Percentiles rank a stretch among this genome's conserved stretches.
These are phyloP conservation scores for Lactarius evosmus DNA, from an alignment of 768 basidiomycete species.

Conservation along the genomic window DNA sequence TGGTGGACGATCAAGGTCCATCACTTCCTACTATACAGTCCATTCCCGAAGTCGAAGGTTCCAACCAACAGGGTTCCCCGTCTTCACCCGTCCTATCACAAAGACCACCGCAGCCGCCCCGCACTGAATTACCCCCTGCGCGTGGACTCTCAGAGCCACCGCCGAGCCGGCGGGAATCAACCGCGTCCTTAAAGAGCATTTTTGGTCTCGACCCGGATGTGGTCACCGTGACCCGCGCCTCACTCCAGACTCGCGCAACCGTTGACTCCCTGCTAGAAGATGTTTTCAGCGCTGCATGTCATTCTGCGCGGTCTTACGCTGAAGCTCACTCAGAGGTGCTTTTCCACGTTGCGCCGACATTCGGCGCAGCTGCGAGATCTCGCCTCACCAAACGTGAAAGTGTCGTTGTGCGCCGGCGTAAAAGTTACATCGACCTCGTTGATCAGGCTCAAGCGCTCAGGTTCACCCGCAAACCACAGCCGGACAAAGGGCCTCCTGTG, in stretches of 20 bases:
- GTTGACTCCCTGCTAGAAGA: constrained; percentile 80
- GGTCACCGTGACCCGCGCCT: constrained; percentile 64
- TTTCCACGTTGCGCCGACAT: constrained; percentile 58
- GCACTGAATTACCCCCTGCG: constrained; percentile 4
- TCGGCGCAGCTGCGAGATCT: constrained; percentile 52
- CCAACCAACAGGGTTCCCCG: constrained; percentile 4
- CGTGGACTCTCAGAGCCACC: constrained; percentile 21
- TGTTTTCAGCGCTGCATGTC: constrained; percentile 71
- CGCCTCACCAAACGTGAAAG: constrained; percentile 67
- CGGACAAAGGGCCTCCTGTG: constrained; percentile 6
- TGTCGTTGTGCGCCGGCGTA: constrained; percentile 60
- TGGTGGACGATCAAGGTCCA: constrained; percentile 12
- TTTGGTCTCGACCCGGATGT: constrained; percentile 56
- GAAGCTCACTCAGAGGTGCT: constrained; percentile 60
- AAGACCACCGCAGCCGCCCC: constrained; percentile 4
- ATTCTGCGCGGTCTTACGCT: constrained; percentile 65
- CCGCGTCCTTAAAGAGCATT: constrained; percentile 59
- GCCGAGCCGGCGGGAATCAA: constrained; percentile 51
- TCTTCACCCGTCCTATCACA: constrained; percentile 12
- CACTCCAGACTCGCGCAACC: constrained; percentile 58
- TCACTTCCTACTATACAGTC: constrained; percentile 37
- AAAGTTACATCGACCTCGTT: constrained; percentile 39
- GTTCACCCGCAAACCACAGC: constrained; percentile 5
- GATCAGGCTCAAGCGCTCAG: constrained; percentile 4
- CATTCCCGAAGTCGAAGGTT: constrained; percentile 32